Conservation (phyloP, 2,329 filamentous ascomycete genomes). For the Cytospora leucostoma region DNA sequence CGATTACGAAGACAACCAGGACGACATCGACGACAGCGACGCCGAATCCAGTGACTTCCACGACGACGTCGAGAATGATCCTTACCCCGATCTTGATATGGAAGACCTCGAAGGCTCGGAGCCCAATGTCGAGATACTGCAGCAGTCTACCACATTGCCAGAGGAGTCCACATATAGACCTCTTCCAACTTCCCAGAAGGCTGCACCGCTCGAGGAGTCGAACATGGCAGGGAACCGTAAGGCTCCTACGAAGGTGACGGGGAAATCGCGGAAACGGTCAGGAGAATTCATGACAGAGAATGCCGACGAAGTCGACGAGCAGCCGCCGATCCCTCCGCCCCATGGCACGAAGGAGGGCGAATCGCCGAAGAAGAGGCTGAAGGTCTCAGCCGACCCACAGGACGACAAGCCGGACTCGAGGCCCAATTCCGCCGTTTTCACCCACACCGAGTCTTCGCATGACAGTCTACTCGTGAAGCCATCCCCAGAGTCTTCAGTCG, state of each 20-base stretch:
- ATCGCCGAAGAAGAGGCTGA: slow-evolving; percentile 37
- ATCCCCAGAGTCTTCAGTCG: slow-evolving; percentile 15
- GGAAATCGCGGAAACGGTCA: slow-evolving; percentile 35
- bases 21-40: slow-evolving; percentile 39
- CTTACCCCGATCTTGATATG: slow-evolving; percentile 40
- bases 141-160: slow-evolving; percentile 39
- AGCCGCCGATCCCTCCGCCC: slow-evolving; percentile 40
- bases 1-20: slow-evolving; percentile 32
- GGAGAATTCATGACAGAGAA: slow-evolving; percentile 52
- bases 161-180: slow-evolving; percentile 40
- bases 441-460: slow-evolving; percentile 32
- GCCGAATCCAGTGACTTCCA: slow-evolving; percentile 47
- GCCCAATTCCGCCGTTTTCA: slow-evolving; percentile 28
- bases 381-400: slow-evolving; percentile 27
- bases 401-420: slow-evolving; percentile 22
- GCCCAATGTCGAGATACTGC: slow-evolving; percentile 48
- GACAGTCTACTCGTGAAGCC: slow-evolving; percentile 31
- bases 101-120: slow-evolving; percentile 46
- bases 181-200: slow-evolving; percentile 48
- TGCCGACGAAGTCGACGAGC: slow-evolving; percentile 42
- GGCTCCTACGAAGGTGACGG: slow-evolving; percentile 49
- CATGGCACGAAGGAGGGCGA: slow-evolving; percentile 35
- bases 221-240: slow-evolving; percentile 52
- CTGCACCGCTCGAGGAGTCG: slow-evolving; percentile 56
- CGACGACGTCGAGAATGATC: slow-evolving; percentile 39